Evolutionary conservation across 2,329 filamentous ascomycete genomes (phyloP).

Genomic region (Cytospora chrysosperma): DNA sequence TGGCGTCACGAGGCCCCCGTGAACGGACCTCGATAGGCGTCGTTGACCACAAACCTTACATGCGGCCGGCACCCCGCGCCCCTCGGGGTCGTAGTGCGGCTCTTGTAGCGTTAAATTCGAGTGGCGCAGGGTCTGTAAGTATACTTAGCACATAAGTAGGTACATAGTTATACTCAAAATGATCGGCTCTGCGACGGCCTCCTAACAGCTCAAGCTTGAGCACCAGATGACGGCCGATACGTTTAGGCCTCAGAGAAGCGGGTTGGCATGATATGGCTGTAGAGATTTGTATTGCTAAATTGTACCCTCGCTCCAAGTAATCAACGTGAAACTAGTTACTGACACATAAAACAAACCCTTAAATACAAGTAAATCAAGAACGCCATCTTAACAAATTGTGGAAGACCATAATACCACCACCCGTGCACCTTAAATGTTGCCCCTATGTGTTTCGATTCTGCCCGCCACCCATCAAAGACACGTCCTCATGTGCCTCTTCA

Average conservation of each 20-base stretch:
- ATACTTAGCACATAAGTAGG: too few species aligned
- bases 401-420: not conserved
- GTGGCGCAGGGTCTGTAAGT: too few species aligned
- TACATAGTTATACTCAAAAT: too few species aligned
- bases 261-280: not conserved
- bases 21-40: not conserved
- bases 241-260: too few species aligned
- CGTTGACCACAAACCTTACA: not conserved
- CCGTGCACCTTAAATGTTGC: not conserved
- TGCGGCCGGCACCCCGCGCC: too few species aligned
- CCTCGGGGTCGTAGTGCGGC: not conserved
- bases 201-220: too few species aligned
- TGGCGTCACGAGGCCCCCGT: not conserved
- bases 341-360: not conserved
- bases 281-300: not conserved
- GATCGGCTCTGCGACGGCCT: too few species aligned
- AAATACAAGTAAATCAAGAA: not conserved
- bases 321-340: too few species aligned
- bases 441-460: not conserved
- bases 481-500: conserved; percentile 14
- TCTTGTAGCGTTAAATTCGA: not conserved
- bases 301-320: too few species aligned
- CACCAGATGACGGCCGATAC: too few species aligned
- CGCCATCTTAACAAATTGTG: not conserved
- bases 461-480: not conserved